phyloP scores from a whole-genome alignment of 371 early-diverging fungal species.

The Mucor racemosus region DNA sequence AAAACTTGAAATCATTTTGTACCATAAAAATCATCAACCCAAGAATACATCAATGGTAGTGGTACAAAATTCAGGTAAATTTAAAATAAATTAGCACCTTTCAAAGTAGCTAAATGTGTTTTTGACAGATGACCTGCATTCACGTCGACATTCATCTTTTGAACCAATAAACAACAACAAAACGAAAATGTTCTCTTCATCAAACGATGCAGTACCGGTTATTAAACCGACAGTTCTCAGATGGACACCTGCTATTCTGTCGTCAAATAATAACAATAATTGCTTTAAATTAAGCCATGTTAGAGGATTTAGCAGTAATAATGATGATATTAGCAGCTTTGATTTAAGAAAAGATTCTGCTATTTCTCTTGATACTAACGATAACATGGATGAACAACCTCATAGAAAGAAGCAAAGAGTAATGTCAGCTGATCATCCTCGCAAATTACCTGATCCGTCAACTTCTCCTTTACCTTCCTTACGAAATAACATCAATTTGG shows the following conservation, averaged over 20 bases:
- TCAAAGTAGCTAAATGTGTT: not conserved
- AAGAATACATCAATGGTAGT: constrained; percentile 5
- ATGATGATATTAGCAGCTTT: not conserved
- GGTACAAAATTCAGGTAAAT: constrained; percentile 2
- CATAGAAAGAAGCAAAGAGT: constrained; percentile 41
- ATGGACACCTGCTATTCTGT: constrained; percentile 36
- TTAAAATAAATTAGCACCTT: not conserved
- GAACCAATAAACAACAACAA: not conserved
- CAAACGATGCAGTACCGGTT: constrained; percentile 34
- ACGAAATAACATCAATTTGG: constrained; percentile 13
- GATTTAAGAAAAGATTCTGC: constrained; percentile 43
- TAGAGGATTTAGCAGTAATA: constrained; percentile 10
- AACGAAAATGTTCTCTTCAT: not conserved
- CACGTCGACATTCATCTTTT: constrained; percentile 8
- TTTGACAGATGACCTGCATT: constrained; percentile 17
- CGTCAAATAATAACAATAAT: constrained; percentile 4
- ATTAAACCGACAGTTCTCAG: constrained; percentile 50
- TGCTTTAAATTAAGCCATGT: constrained; percentile 4
- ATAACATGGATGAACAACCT: constrained; percentile 16
- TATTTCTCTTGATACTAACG: constrained; percentile 25
- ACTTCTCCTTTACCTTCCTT: constrained; percentile 24
- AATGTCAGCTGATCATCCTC: constrained; percentile 34
- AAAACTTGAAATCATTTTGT: constrained; percentile 34
- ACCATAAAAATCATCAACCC: constrained; percentile 28
- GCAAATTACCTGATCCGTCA: constrained; percentile 38